Base-by-base conservation (phyloP, 2,329 filamentous ascomycete species). In the Chrysoporthe cubensis region DNA sequence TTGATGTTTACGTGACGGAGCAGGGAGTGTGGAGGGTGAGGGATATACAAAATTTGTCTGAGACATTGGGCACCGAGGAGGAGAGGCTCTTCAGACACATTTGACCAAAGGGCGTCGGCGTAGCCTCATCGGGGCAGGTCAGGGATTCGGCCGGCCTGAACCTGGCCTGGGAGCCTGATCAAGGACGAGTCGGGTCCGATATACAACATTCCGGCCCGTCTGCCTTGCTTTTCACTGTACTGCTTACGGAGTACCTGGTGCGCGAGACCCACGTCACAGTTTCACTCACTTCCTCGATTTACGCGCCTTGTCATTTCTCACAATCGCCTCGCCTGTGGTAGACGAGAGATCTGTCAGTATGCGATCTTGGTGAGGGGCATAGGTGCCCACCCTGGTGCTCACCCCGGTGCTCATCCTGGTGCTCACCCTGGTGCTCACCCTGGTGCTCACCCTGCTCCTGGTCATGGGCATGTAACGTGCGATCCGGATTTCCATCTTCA, bases 1-100 rank as follows among this genome's bases (percentile, higher is more conserved):
- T 90, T 6, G 81, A 88, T 72, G 76, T 76, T 0, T 89, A 87
- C 72, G 76, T 88, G 43, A 86, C 84, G 3, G 86, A 90, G 64
- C 76, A 83, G 5, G 87, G 87, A 0, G 72, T 81, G 40, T 80
- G 77, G 76, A 76, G 72, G 2, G 69, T 74, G 8, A 70, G 77
- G 26, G 78, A 80, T n/a, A 82, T 87, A 32, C 72, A 70, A 4
- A 68, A 73, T 40, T 77, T 78, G 64, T 84, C 84, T 0, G 69
- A 71, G 5, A 74, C 75, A 66, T 73, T 83, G 13, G 75, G 72
- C 2, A 70, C 72, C 18, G 77, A 81, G 72, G 77, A 78, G 64
- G 76, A 79, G 52, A 74, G 75, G 58, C 78, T 83, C 66, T 87
- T 87, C 72, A 74, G 76, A 18, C 75, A 76, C 56, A 71, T 85